Percentiles rank a stretch among this genome's conserved stretches.
Evolutionary conservation across 2,329 filamentous ascomycete genomes (phyloP).

Genomic region (Colletotrichum euphorbiae): DNA sequence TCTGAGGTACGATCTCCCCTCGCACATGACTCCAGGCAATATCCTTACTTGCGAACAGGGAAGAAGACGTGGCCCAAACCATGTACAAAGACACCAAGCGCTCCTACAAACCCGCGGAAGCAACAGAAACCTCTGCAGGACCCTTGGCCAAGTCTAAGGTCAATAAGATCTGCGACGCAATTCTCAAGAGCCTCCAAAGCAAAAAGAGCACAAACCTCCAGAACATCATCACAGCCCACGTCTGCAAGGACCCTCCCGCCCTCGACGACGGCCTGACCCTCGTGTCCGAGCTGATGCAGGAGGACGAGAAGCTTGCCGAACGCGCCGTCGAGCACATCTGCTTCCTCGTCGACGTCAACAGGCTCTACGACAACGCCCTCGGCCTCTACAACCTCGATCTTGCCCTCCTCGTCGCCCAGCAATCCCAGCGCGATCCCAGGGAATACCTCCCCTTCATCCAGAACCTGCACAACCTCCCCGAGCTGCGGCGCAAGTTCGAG

Average conservation of each 20-base stretch:
- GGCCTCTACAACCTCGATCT: slow-evolving; percentile 93
- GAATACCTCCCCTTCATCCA: slow-evolving; percentile 97
- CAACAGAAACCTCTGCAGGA: slow-evolving; percentile 35
- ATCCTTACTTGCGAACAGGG: slow-evolving; percentile 58
- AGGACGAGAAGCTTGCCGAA: slow-evolving; percentile 80
- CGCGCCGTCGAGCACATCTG: slow-evolving; percentile 96
- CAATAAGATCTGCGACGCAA: slow-evolving; percentile 88
- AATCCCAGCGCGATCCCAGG: slow-evolving; percentile 93
- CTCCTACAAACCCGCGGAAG: slow-evolving; percentile 1
- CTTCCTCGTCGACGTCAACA: slow-evolving; percentile 94
- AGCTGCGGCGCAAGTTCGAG: slow-evolving; percentile 78
- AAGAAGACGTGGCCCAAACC: slow-evolving; percentile 92
- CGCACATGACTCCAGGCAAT: neutral
- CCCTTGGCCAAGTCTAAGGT: slow-evolving; percentile 69
- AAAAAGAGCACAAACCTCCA: slow-evolving; percentile 77
- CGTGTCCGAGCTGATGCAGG: slow-evolving; percentile 78
- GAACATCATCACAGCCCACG: slow-evolving; percentile 93
- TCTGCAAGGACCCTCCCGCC: slow-evolving; percentile 92
- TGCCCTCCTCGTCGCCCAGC: slow-evolving; percentile 90
- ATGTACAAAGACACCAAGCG: slow-evolving; percentile 90
- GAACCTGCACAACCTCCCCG: slow-evolving; percentile 79
- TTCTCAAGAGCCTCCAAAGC: slow-evolving; percentile 74
- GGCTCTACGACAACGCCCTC: slow-evolving; percentile 88
- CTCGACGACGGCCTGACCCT: slow-evolving; percentile 85
- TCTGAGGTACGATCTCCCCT: slow-evolving; percentile 67